Conservation (phyloP, 768 basidiomycete species). For the Mycena galopus region DNA sequence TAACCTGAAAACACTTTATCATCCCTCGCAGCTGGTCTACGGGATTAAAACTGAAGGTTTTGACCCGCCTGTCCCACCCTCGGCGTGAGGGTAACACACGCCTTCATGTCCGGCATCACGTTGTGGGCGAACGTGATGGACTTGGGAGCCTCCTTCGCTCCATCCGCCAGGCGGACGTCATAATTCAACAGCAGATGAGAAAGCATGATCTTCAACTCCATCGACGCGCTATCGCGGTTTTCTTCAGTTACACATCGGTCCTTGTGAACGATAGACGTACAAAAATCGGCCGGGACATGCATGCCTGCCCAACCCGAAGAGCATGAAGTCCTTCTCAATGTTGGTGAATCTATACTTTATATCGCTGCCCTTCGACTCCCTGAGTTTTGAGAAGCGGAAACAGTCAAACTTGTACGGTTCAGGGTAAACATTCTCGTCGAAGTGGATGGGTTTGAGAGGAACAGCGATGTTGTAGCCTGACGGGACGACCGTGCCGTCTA, state of each 20-base stretch:
- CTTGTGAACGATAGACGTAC: neutral
- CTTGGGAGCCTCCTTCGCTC: neutral
- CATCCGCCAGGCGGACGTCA: neutral
- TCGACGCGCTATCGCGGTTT: neutral
- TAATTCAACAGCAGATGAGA: neutral
- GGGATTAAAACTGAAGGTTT: neutral
- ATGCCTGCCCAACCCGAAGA: neutral
- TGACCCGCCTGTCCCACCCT: neutral
- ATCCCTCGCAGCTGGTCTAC: too few species aligned
- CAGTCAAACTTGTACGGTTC: neutral
- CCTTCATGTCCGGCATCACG: neutral
- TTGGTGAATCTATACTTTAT: neutral
- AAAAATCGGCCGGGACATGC: neutral
- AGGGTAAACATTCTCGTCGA: neutral
- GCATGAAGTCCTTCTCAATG: neutral
- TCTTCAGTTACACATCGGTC: neutral
- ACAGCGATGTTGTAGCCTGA: neutral
- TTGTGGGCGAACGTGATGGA: neutral
- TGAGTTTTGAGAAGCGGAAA: neutral
- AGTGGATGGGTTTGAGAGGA: neutral
- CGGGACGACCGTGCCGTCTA: neutral
- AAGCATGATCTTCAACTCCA: neutral
- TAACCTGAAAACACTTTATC: too few species aligned
- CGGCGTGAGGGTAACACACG: neutral
- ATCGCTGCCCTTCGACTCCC: neutral